Evolutionary conservation across 805 yeast genomes (phyloP).

Genomic region (Yarrowia divulgata): DNA sequence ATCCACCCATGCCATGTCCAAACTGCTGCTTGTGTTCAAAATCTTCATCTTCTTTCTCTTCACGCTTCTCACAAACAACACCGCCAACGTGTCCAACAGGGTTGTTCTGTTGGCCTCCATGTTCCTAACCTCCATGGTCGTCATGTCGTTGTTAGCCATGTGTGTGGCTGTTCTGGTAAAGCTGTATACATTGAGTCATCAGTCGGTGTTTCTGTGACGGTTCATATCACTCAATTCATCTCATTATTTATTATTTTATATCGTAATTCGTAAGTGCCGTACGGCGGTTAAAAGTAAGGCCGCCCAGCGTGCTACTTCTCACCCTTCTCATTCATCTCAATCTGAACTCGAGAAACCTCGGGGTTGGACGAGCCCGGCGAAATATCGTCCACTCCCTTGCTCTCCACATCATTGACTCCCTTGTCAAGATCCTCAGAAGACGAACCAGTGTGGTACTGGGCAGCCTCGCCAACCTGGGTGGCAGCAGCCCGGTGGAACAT

Average conservation of each 20-base stretch:
- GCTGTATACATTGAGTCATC: background rate
- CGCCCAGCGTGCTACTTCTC: background rate
- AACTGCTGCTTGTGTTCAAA: background rate
- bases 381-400: background rate
- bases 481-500: constrained; percentile 43
- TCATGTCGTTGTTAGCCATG: background rate
- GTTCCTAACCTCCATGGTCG: constrained; percentile 4
- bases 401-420: background rate
- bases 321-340: background rate
- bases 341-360: background rate
- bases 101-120: background rate
- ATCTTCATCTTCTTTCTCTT: background rate
- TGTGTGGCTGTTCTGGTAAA: background rate
- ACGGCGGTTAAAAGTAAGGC: too few relatives aligned
- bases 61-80: background rate
- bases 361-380: constrained; percentile 1
- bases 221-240: background rate
- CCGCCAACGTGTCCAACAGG: background rate
- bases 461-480: constrained; percentile 41
- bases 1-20: background rate
- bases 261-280: background rate
- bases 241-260: constrained; percentile 1
- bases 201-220: too few relatives aligned
- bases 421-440: constrained; percentile 9
- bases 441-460: constrained; percentile 28